Conservation (phyloP, 2,329 filamentous ascomycete genomes). For the Trichophyton rubrum region DNA sequence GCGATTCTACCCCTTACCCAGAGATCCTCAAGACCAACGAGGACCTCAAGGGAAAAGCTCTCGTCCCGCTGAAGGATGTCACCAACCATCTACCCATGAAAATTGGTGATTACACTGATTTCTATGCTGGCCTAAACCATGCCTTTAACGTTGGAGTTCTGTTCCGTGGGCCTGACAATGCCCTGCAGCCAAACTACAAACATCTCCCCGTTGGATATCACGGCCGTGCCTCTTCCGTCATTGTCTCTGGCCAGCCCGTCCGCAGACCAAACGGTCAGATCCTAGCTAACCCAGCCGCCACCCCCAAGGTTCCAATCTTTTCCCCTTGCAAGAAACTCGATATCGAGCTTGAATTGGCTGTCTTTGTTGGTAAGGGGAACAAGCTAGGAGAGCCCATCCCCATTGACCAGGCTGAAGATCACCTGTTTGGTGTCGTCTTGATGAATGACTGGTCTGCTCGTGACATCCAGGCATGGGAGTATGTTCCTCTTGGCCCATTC, state of each 20-base stretch:
- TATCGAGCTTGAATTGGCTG: constrained; percentile 69
- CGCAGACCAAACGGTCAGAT: constrained; percentile 66
- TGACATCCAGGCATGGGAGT: constrained; percentile 76
- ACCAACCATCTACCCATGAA: constrained; percentile 60
- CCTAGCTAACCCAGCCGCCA: constrained; percentile 48
- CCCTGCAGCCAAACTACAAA: constrained; percentile 68
- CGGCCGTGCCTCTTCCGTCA: constrained; percentile 61
- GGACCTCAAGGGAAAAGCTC: constrained; percentile 42
- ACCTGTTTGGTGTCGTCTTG: constrained; percentile 67
- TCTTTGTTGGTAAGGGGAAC: constrained; percentile 56
- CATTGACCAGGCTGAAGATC: constrained; percentile 53
- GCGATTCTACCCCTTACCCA: constrained; percentile 46
- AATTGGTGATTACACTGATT: constrained; percentile 76
- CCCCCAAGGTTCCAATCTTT: constrained; percentile 51
- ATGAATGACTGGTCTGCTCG: constrained; percentile 82
- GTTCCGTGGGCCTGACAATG: constrained; percentile 60
- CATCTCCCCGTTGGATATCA: constrained; percentile 75
- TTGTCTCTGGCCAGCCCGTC: constrained; percentile 61
- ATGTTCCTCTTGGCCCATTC: constrained; percentile 69
- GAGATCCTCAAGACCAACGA: constrained; percentile 52
- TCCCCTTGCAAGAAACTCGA: constrained; percentile 56
- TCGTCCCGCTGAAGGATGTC: constrained; percentile 49
- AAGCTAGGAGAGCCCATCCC: constrained; percentile 51
- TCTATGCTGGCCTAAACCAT: constrained; percentile 70
- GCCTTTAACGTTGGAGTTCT: constrained; percentile 60